phyloP scores from a whole-genome alignment of 2,329 filamentous ascomycete species.

The Lecanicillium sp. region DNA sequence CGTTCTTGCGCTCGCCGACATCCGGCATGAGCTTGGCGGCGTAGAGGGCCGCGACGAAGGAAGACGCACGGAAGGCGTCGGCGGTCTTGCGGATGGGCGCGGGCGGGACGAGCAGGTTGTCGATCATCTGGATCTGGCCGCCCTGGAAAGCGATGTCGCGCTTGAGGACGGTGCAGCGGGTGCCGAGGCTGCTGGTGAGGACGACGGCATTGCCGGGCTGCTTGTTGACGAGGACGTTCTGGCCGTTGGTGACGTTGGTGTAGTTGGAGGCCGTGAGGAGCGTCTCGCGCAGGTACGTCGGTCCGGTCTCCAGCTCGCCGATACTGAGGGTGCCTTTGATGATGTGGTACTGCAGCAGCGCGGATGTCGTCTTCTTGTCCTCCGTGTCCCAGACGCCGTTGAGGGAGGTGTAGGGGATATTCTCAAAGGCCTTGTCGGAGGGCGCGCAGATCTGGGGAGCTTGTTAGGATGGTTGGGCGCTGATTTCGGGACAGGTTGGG shows the following conservation, averaged over 20 bases:
- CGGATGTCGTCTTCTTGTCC: conserved; percentile 37
- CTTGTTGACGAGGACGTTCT: conserved; percentile 41
- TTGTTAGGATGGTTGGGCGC: not conserved
- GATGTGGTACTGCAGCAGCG: conserved; percentile 57
- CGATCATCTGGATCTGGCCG: conserved; percentile 47
- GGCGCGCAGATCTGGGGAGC: conserved; percentile 46
- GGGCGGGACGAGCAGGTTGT: conserved; percentile 46
- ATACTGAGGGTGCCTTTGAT: conserved; percentile 44
- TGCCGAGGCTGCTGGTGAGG: conserved; percentile 44
- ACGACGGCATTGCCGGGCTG: conserved; percentile 37
- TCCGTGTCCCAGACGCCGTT: conserved; percentile 40
- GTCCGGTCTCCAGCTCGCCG: conserved; percentile 30
- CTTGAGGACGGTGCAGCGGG: conserved; percentile 35
- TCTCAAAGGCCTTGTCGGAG: conserved; percentile 50
- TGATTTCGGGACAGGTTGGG: not conserved
- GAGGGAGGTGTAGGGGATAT: conserved; percentile 47
- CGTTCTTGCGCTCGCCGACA: conserved; percentile 34
- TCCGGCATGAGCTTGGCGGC: conserved; percentile 29
- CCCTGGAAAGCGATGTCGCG: conserved; percentile 42
- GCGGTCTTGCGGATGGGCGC: conserved; percentile 42
- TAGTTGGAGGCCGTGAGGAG: conserved; percentile 36
- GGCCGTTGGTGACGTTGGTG: conserved; percentile 45
- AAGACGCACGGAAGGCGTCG: conserved; percentile 39
- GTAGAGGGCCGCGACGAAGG: conserved; percentile 33
- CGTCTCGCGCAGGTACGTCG: conserved; percentile 35